phyloP scores from a whole-genome alignment of 306 rosid species.

The Casuarina cunninghamiana region DNA sequence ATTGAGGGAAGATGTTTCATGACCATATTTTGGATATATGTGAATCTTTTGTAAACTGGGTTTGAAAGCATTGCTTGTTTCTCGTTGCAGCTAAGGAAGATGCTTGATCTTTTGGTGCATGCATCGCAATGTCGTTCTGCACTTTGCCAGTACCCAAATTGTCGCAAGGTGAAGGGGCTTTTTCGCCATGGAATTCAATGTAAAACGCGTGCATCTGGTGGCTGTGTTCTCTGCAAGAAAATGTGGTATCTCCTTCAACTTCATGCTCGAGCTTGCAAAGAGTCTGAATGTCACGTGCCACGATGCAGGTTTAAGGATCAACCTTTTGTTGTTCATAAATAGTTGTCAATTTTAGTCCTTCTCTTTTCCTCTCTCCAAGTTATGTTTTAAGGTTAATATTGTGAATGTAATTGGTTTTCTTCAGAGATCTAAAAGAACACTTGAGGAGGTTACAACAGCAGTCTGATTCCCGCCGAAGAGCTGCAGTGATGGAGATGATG shows the following conservation, averaged over 20 bases:
- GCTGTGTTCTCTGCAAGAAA: conserved; percentile 92
- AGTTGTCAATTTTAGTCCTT: not conserved
- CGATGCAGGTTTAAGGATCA: conserved; percentile 82
- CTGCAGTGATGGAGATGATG: conserved; percentile 99
- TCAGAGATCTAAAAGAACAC: conserved; percentile 95
- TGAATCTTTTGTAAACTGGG: not conserved
- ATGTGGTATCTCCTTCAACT: conserved; percentile 99
- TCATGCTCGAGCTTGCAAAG: conserved; percentile 98
- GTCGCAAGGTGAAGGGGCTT: conserved; percentile 96
- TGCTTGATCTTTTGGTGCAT: conserved; percentile 97
- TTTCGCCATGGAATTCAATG: conserved; percentile 96
- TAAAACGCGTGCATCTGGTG: conserved; percentile 90
- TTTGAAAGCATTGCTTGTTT: conserved; percentile 28
- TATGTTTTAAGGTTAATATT: not conserved
- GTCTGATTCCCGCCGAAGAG: conserved; percentile 93
- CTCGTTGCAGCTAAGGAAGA: conserved; percentile 77
- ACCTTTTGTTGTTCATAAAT: not conserved
- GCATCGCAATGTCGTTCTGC: conserved; percentile 95
- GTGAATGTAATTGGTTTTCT: not conserved
- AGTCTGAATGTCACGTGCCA: conserved; percentile 91
- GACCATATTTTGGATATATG: not conserved
- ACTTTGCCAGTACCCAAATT: conserved; percentile 89
- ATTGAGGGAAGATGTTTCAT: not conserved
- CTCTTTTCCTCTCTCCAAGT: not conserved
- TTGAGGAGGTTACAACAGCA: conserved; percentile 94